These are phyloP conservation scores for Anacardium occidentale DNA, from an alignment of 345 rosid genomes.

Conservation along the genomic window DNA sequence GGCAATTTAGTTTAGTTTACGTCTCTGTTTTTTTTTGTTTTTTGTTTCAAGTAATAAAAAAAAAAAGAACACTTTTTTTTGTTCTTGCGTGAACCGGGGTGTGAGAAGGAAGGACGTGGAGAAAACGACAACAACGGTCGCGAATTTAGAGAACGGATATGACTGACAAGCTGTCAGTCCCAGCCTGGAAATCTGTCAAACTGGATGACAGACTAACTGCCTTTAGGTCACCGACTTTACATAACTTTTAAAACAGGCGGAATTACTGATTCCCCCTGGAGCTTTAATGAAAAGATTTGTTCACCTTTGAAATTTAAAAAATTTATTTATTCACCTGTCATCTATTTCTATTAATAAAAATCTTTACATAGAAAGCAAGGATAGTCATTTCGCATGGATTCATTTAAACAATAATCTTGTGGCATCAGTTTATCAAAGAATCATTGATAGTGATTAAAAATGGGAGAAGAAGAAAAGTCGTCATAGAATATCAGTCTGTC, in stretches of 20 bases:
- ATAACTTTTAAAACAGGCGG: not conserved
- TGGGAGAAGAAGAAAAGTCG: too few species aligned
- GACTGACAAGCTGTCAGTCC: constrained; percentile 31
- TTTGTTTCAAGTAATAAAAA: not conserved
- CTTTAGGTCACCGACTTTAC: not conserved
- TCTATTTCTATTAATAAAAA: too few species aligned
- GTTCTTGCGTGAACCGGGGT: not conserved
- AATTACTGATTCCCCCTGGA: too few species aligned
- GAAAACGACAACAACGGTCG: constrained; percentile 27
- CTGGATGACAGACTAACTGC: constrained; percentile 13
- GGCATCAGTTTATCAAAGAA: too few species aligned
- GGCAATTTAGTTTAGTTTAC: not conserved
- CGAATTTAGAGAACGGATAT: constrained; percentile 25
- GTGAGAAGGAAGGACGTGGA: constrained; percentile 20
- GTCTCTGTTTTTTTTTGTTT: not conserved
- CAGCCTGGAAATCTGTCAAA: constrained; percentile 33
- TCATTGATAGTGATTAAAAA: too few species aligned
- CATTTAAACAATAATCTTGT: too few species aligned
- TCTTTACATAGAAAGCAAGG: too few species aligned
- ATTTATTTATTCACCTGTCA: too few species aligned
- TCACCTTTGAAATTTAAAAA: too few species aligned
- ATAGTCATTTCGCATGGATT: too few species aligned
- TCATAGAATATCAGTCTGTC: too few species aligned
- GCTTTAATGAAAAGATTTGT: too few species aligned
- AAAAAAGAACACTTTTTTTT: constrained; percentile 3